A percentile compares a stretch with the other conserved stretches of the same genome.
These are phyloP conservation scores for Mycocentrospora acerina DNA, from an alignment of 2,329 filamentous ascomycete species.

Conservation along the genomic window DNA sequence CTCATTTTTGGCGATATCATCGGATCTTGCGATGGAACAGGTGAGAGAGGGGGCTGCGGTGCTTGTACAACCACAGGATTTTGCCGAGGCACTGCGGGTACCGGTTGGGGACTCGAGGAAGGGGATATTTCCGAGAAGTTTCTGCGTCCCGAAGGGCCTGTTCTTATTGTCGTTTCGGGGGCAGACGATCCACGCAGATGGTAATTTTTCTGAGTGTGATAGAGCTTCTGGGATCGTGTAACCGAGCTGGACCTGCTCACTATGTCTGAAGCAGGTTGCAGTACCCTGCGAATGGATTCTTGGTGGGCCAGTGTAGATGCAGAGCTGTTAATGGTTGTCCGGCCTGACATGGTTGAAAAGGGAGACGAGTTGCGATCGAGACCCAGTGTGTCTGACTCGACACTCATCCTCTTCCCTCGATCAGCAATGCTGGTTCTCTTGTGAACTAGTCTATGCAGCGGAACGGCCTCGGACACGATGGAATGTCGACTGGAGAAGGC, in stretches of 20 bases:
- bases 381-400: conserved; percentile 27
- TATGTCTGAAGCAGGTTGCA: conserved; percentile 39
- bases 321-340: conserved; percentile 28
- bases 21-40: conserved; percentile 15
- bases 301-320: conserved; percentile 35
- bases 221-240: conserved; percentile 12
- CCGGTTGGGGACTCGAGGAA: conserved; percentile 21
- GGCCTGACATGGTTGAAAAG: conserved; percentile 29
- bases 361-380: conserved; percentile 29
- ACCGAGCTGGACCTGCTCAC: conserved; percentile 32
- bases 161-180: conserved; percentile 25
- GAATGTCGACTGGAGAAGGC: conserved; percentile 50
- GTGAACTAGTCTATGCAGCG: conserved; percentile 53
- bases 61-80: conserved; percentile 12
- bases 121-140: conserved; percentile 25
- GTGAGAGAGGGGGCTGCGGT: conserved; percentile 17
- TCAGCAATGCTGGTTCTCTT: conserved; percentile 54
- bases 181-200: conserved; percentile 39
- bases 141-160: conserved; percentile 11
- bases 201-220: conserved; percentile 10
- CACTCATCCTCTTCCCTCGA: conserved; percentile 36
- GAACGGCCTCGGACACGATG: conserved; percentile 44
- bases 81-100: conserved; percentile 4
- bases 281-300: conserved; percentile 30
- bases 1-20: conserved; percentile 20